A percentile compares a stretch with the other conserved stretches of the same genome.
These are phyloP conservation scores for Podila epicladia DNA, from an alignment of 192 early-diverging fungal species.

Conservation along the genomic window DNA sequence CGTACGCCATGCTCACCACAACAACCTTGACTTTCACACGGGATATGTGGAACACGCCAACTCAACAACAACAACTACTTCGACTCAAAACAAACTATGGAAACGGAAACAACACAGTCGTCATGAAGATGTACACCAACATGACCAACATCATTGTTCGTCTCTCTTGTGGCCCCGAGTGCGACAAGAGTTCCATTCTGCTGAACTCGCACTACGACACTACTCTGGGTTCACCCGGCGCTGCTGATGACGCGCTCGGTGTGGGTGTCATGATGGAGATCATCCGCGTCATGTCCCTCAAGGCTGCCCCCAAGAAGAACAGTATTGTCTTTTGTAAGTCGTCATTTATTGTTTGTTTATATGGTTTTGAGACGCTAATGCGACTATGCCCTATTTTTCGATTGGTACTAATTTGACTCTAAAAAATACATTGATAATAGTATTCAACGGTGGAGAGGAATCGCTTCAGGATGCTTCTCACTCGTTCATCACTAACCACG, in stretches of 20 bases:
- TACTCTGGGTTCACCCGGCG: conserved; percentile 66
- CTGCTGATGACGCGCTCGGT: conserved; percentile 74
- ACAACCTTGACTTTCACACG: no score
- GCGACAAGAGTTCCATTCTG: conserved; percentile 71
- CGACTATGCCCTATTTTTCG: no score
- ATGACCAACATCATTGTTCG: conserved; percentile 78
- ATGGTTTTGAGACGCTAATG: no score
- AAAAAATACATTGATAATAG: conserved; percentile 16
- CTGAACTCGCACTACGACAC: conserved; percentile 80
- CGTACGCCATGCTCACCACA: no score
- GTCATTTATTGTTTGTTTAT: not conserved
- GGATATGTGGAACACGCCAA: no score
- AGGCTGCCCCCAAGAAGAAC: conserved; percentile 56
- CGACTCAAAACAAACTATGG: not conserved
- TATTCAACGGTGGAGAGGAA: conserved; percentile 87
- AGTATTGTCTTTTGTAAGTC: conserved; percentile 66
- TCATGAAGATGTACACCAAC: conserved; percentile 75
- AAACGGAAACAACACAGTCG: conserved; percentile 44
- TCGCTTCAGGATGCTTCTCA: conserved; percentile 80
- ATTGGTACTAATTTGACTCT: no score
- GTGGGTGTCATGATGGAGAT: conserved; percentile 79
- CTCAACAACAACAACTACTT: not conserved
- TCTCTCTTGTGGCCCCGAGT: conserved; percentile 72
- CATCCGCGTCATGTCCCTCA: conserved; percentile 60
- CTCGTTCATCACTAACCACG: conserved; percentile 73